Percentiles rank a stretch among this genome's conserved stretches.
Conservation (phyloP, 129 eudicot genomes). For the sunflower (Helianthus annuus) region DNA sequence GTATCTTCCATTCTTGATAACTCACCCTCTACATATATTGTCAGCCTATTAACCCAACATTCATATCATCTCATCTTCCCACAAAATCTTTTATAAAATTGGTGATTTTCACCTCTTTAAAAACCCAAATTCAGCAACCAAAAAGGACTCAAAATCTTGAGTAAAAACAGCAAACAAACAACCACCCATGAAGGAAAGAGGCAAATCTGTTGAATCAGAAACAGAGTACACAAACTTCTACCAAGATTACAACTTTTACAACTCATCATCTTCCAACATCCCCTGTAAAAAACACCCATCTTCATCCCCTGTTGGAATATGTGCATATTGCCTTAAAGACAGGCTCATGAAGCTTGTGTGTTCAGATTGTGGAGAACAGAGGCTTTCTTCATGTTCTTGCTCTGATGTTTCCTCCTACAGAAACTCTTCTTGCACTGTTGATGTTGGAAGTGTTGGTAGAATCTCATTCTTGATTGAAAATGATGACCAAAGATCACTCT, state of each 20-base stretch:
- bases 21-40: conserved; percentile 35
- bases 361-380: conserved; percentile 86
- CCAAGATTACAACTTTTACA: conserved; percentile 45
- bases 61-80: neutral
- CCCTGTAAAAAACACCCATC: conserved; percentile 44
- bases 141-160: conserved; percentile 1
- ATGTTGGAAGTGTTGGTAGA: conserved; percentile 71
- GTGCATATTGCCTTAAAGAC: conserved; percentile 79
- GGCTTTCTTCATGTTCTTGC: conserved; percentile 89
- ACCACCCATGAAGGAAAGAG: conserved; percentile 68
- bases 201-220: conserved; percentile 60
- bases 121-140: neutral
- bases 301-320: conserved; percentile 63
- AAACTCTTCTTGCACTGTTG: conserved; percentile 68
- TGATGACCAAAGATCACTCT: conserved; percentile 35
- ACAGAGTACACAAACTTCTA: conserved; percentile 31
- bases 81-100: conserved; percentile 1
- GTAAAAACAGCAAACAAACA: too few species aligned
- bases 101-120: too few species aligned
- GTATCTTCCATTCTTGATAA: conserved; percentile 37
- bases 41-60: conserved; percentile 38
- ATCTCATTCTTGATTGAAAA: conserved; percentile 85
- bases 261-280: conserved; percentile 31
- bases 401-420: conserved; percentile 73
- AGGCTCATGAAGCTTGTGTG: conserved; percentile 70